A percentile compares a stretch with the other conserved stretches of the same genome.
phyloP scores from a whole-genome alignment of 2,329 filamentous ascomycete species.

The Penicillium verrucosum region DNA sequence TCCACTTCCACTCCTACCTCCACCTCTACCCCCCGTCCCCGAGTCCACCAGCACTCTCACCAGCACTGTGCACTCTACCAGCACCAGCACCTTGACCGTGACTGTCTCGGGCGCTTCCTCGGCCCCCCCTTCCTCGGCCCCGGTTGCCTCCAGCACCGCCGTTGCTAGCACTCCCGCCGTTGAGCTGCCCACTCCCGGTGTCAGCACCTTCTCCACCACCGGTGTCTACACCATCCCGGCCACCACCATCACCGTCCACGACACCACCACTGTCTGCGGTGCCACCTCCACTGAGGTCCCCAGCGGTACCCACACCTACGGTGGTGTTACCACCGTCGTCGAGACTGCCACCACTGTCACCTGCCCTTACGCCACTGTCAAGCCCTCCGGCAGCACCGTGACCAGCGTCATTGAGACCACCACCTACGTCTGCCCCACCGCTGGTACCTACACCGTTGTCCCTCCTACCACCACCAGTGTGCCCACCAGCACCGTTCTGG shows the following conservation, averaged over 20 bases:
- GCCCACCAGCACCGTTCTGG: constrained; percentile 50
- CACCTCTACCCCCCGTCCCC: constrained; percentile 21
- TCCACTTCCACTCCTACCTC: neutral
- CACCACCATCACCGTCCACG: constrained; percentile 65
- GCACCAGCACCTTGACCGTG: constrained; percentile 38
- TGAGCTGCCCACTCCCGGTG: constrained; percentile 47
- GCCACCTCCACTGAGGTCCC: constrained; percentile 61
- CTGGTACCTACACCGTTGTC: constrained; percentile 73
- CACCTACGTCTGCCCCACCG: constrained; percentile 68
- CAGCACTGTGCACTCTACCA: constrained; percentile 38
- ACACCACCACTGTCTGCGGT: constrained; percentile 65
- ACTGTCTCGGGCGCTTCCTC: constrained; percentile 23
- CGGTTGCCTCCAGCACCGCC: constrained; percentile 17
- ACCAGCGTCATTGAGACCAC: constrained; percentile 68
- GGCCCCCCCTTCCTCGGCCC: constrained; percentile 13
- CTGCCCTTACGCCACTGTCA: constrained; percentile 66
- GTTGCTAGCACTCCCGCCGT: constrained; percentile 12
- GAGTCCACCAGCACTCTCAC: constrained; percentile 22
- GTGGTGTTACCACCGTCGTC: constrained; percentile 70
- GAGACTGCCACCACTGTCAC: constrained; percentile 63
- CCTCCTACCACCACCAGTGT: constrained; percentile 61
- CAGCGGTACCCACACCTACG: constrained; percentile 64
- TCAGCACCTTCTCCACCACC: constrained; percentile 59
- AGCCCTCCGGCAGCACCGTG: constrained; percentile 55
- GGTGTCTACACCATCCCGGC: constrained; percentile 74